Base-by-base conservation (phyloP, 257 asterid species). In the Plectranthus barbatus region DNA sequence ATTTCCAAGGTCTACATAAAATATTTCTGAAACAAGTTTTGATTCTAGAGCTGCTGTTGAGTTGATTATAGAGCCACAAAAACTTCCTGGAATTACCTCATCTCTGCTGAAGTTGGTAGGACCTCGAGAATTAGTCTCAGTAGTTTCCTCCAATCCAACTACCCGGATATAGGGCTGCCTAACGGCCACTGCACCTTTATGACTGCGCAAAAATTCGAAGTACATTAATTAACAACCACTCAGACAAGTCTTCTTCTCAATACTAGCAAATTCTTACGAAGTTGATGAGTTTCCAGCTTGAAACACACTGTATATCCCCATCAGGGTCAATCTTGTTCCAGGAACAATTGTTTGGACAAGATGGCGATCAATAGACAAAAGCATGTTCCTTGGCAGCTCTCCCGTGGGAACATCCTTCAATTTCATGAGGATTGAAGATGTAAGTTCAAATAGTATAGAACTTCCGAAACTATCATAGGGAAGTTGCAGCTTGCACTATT, bases 301-400 rank as follows among this genome's bases (percentile, higher is more conserved):
- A 67, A 90, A 93, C 64, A 93, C 83, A 52, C 99, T 93, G 79
- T 87, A 93, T 56, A 93, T 93, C 26, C 99, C 99, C 95, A 93
- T 83, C 51, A 93, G 72, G 55, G 97, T 86, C 80, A 93, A 76
- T 79, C 99, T 93, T 45, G 95, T 89, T 58, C 97, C 99, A 51
- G 99, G 99, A 69, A 93, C 99, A 76, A 93, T 90, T 72, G 97
- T 89, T 80, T 93, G 99, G 76, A 90, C 99, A 62, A 93, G 94
- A 79, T 90, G 99, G 56, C 97, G 94, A 77, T 93, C 99, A 62
- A 93, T 56, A n/a, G 99, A 93, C 44, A 93, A 81, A 64, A 93
- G 99, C 74, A 93, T 84, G 80, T 93, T 93, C 66, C 99, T 90
- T 45, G 99, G 99, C 62, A 93, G 74, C 83, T 93, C 99, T 48